phyloP scores from a whole-genome alignment of 116 monocot genomes.

The Papilionanthe hybrid region DNA sequence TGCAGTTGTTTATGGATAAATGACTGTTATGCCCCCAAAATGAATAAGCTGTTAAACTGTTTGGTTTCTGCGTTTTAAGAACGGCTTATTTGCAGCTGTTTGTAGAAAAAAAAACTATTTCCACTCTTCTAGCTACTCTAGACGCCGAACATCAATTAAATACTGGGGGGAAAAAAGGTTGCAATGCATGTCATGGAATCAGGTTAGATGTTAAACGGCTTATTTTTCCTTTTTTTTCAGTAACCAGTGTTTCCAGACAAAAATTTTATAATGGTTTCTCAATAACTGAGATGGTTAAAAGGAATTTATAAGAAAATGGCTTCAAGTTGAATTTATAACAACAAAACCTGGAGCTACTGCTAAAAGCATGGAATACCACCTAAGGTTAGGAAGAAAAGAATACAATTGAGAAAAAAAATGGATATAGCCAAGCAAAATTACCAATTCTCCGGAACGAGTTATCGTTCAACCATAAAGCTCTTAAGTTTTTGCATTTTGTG shows the following conservation, averaged over 20 bases:
- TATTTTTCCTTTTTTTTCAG: neutral
- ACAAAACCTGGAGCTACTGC: neutral
- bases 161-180: neutral
- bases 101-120: neutral
- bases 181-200: neutral
- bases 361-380: neutral
- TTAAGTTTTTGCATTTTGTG: slow-evolving; percentile 62
- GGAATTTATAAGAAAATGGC: neutral
- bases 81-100: too few relatives aligned
- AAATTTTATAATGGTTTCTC: neutral
- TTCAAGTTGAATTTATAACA: neutral
- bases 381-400: neutral
- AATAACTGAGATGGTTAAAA: neutral
- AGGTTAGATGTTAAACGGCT: neutral
- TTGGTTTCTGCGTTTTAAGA: too few relatives aligned
- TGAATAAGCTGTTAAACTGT: too few relatives aligned
- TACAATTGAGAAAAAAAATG: neutral
- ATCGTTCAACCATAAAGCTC: slow-evolving; percentile 90
- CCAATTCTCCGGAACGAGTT: slow-evolving; percentile 62
- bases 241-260: neutral
- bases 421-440: slow-evolving; percentile 21
- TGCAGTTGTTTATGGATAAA: too few relatives aligned
- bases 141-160: neutral
- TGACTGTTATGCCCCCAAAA: too few relatives aligned
- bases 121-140: neutral